Base-by-base conservation (phyloP, 352 stramenopile genomes). In the Thalassiosira exigua region DNA sequence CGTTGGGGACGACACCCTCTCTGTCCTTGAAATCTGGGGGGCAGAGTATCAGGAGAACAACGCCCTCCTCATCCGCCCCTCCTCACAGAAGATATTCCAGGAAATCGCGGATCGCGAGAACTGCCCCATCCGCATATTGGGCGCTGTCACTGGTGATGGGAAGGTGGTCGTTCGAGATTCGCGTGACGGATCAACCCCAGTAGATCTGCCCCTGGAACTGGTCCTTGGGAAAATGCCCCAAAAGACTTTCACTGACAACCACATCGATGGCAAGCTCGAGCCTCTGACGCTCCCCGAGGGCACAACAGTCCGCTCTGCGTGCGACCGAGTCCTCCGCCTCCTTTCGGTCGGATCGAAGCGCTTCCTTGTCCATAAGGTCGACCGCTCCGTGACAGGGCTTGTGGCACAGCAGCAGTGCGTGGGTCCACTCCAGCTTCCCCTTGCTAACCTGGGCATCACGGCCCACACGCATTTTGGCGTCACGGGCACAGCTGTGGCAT, bases 41-140 rank as follows among this genome's bases (percentile, higher is more conserved):
- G 96, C 97, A 14, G 98, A 99, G 92, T 99, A 99, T 89, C 98
- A 99, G 90, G 98, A 99, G 85, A 99, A 99, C 81, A 98, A 99
- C 77, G 97, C 96, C 22, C 85, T 99, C 21, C 86, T 99, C 26
- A 94, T 99, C 51, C 90, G 91, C 52, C 91, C 95, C 4, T 89
- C 96, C 51, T 93, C 98, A 68, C 86, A 93, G 3, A 92, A 96
- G 4, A 69, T 98, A 4, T 98, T 99, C 74, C 82, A 96, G 76
- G 91, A 93, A 72, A 98, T 99, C 69, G 98, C 96, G 36, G 91
- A 94, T 58, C 94, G 98, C 48, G 98, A 99, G 89, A 98, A 98
- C 72, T 99, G 97, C 68, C 96, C 96, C 29, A 97, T 98, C 69
- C 87, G 95, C 21, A 92, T 99, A 36, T 84, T 99, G 3, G 97